Conservation (phyloP, 495 filamentous ascomycete species). For the Glonium stellatum region DNA sequence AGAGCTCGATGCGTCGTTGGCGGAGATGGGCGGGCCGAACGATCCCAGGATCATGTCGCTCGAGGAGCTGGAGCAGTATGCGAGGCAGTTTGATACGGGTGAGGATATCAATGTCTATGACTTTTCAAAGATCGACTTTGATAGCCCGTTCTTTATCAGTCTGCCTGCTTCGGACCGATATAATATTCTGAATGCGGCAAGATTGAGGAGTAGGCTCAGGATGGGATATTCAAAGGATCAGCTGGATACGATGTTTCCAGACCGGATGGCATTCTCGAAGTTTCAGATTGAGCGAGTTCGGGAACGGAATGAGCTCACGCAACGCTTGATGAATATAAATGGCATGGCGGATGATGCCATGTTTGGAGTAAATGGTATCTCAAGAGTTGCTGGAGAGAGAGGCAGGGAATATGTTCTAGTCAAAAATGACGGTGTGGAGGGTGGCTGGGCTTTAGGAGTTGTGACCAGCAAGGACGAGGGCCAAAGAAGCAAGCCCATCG, state of each 20-base stretch:
- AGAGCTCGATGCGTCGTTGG: constrained; percentile 64
- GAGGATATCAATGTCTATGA: constrained; percentile 98
- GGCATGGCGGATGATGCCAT: constrained; percentile 74
- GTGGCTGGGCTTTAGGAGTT: constrained; percentile 94
- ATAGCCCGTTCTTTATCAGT: constrained; percentile 85
- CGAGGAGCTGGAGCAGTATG: constrained; percentile 89
- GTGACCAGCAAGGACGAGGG: constrained; percentile 73
- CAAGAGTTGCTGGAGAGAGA: constrained; percentile 79
- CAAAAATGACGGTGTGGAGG: constrained; percentile 88
- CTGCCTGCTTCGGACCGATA: constrained; percentile 86
- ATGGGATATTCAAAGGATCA: constrained; percentile 98
- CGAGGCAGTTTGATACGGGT: constrained; percentile 80
- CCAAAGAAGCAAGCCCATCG: constrained; percentile 73
- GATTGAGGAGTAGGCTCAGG: constrained; percentile 74
- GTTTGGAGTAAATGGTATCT: constrained; percentile 50
- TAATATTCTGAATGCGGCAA: constrained; percentile 91
- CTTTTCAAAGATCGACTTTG: constrained; percentile 97
- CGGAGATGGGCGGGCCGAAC: constrained; percentile 79
- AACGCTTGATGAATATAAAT: constrained; percentile 88
- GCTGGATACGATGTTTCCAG: constrained; percentile 89
- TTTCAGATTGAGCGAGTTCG: constrained; percentile 93
- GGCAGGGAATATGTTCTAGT: constrained; percentile 92
- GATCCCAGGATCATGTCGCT: constrained; percentile 92
- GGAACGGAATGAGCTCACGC: constrained; percentile 91
- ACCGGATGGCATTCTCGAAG: constrained; percentile 92